Conservation (phyloP, 352 stramenopile species). For the Phytophthora meadii region DNA sequence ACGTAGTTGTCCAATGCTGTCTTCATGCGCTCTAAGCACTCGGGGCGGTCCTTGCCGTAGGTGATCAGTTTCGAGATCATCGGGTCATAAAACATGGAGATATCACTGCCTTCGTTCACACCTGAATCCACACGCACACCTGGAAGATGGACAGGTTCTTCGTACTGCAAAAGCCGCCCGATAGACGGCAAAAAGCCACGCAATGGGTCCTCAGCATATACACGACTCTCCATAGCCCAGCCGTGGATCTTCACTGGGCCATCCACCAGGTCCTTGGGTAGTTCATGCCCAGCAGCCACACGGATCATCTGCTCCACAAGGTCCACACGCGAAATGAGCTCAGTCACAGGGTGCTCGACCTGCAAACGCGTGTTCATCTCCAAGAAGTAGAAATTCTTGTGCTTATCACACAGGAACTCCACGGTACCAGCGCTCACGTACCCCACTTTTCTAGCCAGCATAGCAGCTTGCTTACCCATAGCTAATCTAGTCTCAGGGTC, state of each 20-base stretch:
- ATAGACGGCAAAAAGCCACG: conserved; percentile 95
- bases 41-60: conserved; percentile 72
- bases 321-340: conserved; percentile 94
- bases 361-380: conserved; percentile 98
- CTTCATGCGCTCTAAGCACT: conserved; percentile 89
- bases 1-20: conserved; percentile 95
- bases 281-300: conserved; percentile 90
- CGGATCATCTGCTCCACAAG: conserved; percentile 97
- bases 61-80: conserved; percentile 98
- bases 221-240: conserved; percentile 93
- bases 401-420: conserved; percentile 96
- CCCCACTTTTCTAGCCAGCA: conserved; percentile 91
- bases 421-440: conserved; percentile 97
- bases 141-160: conserved; percentile 80
- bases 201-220: conserved; percentile 98
- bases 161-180: conserved; percentile 93
- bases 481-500: conserved; percentile 86
- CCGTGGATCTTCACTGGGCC: conserved; percentile 66
- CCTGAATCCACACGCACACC: conserved; percentile 93
- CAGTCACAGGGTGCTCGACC: conserved; percentile 97
- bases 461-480: conserved; percentile 89
- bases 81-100: conserved; percentile 96
- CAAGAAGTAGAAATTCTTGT: conserved; percentile 98
- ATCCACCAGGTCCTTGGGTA: conserved; percentile 87
- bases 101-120: conserved; percentile 92